A percentile compares a stretch with the other conserved stretches of the same genome.
phyloP scores from a whole-genome alignment of 2,329 filamentous ascomycete species.

The Colletotrichum cordylinicola region DNA sequence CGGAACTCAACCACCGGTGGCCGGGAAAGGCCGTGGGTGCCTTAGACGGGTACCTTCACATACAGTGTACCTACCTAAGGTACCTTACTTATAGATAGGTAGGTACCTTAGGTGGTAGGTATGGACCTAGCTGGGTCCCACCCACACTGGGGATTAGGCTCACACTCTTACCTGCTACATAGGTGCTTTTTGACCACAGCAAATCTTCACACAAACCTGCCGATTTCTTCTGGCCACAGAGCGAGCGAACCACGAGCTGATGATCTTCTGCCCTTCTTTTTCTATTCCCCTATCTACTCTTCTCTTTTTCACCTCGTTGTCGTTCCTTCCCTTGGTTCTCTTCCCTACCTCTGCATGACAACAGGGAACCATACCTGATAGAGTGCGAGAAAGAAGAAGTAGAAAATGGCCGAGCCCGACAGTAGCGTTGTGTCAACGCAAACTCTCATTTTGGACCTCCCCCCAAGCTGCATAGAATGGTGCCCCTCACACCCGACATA shows the following conservation, averaged over 20 bases:
- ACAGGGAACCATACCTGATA: not conserved
- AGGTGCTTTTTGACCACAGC: not conserved
- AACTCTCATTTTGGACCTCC: conserved; percentile 65
- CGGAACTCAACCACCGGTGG: not conserved
- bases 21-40: not conserved
- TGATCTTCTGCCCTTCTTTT: not conserved
- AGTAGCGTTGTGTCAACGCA: conserved; percentile 44
- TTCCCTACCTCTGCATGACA: not conserved
- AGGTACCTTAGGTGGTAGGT: too few relatives aligned
- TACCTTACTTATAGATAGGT: too few relatives aligned
- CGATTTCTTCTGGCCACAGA: not conserved
- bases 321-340: not conserved
- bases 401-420: not conserved
- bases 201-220: not conserved
- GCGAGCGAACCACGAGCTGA: not conserved
- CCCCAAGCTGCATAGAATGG: conserved; percentile 81
- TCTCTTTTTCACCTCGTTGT: not conserved
- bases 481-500: conserved; percentile 66
- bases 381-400: not conserved
- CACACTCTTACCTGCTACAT: not conserved
- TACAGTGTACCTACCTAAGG: not conserved
- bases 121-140: not conserved
- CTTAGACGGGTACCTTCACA: not conserved
- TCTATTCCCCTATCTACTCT: not conserved
- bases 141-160: not conserved